Percentiles rank a stretch among this genome's conserved stretches.
Evolutionary conservation across 2,329 filamentous ascomycete species (phyloP).

Genomic region (Botrytis porri): DNA sequence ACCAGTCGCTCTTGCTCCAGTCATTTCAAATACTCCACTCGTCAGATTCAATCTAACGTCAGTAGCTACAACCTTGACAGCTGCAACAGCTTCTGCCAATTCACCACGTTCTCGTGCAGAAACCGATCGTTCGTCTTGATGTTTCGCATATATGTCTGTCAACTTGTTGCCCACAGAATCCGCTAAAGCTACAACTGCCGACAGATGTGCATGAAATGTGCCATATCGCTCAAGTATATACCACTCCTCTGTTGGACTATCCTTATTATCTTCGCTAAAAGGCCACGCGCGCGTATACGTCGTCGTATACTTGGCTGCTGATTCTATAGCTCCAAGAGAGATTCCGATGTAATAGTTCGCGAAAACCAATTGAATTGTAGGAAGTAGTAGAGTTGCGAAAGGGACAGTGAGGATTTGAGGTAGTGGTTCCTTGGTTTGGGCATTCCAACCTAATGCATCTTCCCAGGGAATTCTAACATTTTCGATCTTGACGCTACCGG

Average conservation of each 20-base stretch:
- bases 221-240: slow-evolving; percentile 65
- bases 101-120: slow-evolving; percentile 55
- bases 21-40: slow-evolving; percentile 61
- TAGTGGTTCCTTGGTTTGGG: slow-evolving; percentile 48
- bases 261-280: slow-evolving; percentile 59
- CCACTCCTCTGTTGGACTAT: slow-evolving; percentile 58
- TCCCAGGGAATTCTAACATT: slow-evolving; percentile 56
- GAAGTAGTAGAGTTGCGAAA: slow-evolving; percentile 56
- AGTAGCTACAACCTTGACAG: slow-evolving; percentile 60
- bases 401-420: slow-evolving; percentile 50
- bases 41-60: slow-evolving; percentile 58
- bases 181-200: slow-evolving; percentile 56
- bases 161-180: slow-evolving; percentile 53
- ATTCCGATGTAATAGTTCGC: slow-evolving; percentile 65
- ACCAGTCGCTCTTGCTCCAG: slow-evolving; percentile 56
- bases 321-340: slow-evolving; percentile 54
- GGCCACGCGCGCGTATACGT: slow-evolving; percentile 61
- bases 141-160: slow-evolving; percentile 46
- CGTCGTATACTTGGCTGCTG: slow-evolving; percentile 55
- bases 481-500: slow-evolving; percentile 58
- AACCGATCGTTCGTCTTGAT: slow-evolving; percentile 44
- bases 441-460: slow-evolving; percentile 61
- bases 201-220: slow-evolving; percentile 59
- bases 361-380: slow-evolving; percentile 64
- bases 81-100: slow-evolving; percentile 60